phyloP scores from a whole-genome alignment of 2,329 filamentous ascomycete species.

The Aspergillus sp. region DNA sequence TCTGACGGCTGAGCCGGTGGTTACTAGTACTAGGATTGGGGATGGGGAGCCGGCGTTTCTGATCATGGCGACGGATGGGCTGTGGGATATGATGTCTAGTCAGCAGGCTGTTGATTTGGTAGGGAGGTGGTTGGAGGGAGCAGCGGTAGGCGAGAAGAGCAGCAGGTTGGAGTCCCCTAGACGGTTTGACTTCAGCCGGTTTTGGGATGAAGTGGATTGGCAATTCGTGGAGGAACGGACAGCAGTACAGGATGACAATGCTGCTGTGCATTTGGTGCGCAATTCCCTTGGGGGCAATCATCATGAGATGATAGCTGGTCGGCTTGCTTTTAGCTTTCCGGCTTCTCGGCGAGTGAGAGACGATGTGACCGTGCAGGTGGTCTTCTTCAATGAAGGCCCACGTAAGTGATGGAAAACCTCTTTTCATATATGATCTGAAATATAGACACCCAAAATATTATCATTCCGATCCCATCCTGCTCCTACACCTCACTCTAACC shows the following conservation, averaged over 20 bases:
- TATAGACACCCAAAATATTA: too few species aligned
- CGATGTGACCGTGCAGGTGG: conserved; percentile 56
- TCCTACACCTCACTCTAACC: not conserved
- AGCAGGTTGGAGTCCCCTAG: conserved; percentile 28
- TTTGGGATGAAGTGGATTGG: conserved; percentile 26
- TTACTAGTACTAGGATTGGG: conserved; percentile 59
- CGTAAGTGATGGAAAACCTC: too few species aligned
- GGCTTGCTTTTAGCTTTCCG: conserved; percentile 30
- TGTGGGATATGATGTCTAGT: conserved; percentile 65
- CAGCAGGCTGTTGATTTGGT: conserved; percentile 62
- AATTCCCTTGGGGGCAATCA: conserved; percentile 56
- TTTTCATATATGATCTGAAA: too few species aligned
- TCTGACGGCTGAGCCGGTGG: conserved; percentile 66
- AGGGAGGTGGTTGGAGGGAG: conserved; percentile 55
- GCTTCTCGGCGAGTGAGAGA: conserved; percentile 47
- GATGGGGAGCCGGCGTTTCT: conserved; percentile 57
- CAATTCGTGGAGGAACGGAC: conserved; percentile 48
- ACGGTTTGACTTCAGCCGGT: conserved; percentile 27
- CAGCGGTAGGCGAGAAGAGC: conserved; percentile 31
- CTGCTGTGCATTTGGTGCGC: conserved; percentile 53
- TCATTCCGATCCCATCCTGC: too few species aligned
- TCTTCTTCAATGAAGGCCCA: conserved; percentile 28
- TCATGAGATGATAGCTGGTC: conserved; percentile 35
- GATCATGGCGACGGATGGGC: conserved; percentile 67
- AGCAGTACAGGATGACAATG: conserved; percentile 55